A percentile compares a stretch with the other conserved stretches of the same genome.
Evolutionary conservation across 768 basidiomycete genomes (phyloP).

Genomic region (Leccinum truebloodii): DNA sequence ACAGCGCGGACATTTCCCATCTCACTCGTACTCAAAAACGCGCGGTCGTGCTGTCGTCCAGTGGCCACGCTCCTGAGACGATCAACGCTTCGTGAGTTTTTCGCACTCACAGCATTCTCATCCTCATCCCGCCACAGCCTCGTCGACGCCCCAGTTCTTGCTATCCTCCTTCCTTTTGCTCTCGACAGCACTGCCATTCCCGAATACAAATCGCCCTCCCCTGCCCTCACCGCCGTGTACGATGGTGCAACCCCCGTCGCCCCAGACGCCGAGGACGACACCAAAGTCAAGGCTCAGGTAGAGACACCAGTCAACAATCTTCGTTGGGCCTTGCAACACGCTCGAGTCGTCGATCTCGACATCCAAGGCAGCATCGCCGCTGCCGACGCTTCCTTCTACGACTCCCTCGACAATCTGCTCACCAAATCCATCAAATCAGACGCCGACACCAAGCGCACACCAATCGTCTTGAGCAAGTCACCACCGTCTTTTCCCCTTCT

Average conservation of each 20-base stretch:
- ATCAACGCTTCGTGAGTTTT: slow-evolving; percentile 44
- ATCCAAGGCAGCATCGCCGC: slow-evolving; percentile 53
- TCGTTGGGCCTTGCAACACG: slow-evolving; percentile 63
- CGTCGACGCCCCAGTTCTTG: slow-evolving; percentile 45
- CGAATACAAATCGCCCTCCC: slow-evolving; percentile 30
- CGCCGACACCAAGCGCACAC: slow-evolving; percentile 39
- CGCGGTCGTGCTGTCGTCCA: slow-evolving; percentile 60
- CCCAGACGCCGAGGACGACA: slow-evolving; percentile 23
- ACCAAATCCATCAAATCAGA: slow-evolving; percentile 51
- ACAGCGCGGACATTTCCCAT: slow-evolving; percentile 41
- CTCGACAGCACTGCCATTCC: slow-evolving; percentile 50
- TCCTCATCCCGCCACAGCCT: slow-evolving; percentile 13
- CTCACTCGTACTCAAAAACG: slow-evolving; percentile 50
- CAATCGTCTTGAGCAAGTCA: slow-evolving; percentile 65
- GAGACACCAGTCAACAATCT: slow-evolving; percentile 53
- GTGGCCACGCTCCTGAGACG: slow-evolving; percentile 36
- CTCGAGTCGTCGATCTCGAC: slow-evolving; percentile 70
- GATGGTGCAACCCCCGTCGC: slow-evolving; percentile 43
- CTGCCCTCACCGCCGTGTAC: slow-evolving; percentile 57
- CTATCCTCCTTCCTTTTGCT: slow-evolving; percentile 61
- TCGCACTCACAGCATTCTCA: background rate
- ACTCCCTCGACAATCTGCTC: slow-evolving; percentile 71
- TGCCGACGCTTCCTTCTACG: slow-evolving; percentile 52
- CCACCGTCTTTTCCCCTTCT: background rate
- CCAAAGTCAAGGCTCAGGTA: slow-evolving; percentile 23